Evolutionary conservation across 768 basidiomycete genomes (phyloP).

Genomic region (Naganishia vishniacii): DNA sequence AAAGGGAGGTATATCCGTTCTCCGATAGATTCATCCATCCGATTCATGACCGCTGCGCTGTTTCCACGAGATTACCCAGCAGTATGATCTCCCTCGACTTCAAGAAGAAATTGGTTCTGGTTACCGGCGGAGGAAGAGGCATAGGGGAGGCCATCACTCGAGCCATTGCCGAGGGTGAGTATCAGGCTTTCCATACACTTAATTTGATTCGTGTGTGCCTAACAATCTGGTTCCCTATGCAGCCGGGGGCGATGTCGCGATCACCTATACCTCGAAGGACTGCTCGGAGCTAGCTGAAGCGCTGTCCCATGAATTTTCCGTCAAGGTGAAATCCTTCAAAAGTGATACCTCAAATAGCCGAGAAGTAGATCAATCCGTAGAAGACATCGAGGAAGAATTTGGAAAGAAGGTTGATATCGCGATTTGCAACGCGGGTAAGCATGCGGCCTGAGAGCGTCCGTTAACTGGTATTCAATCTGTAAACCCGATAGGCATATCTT

Average conservation of each 20-base stretch:
- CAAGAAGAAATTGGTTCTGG: constrained; percentile 40
- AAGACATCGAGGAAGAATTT: constrained; percentile 34
- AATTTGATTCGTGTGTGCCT: no score
- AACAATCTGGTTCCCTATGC: no score
- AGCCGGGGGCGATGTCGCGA: constrained; percentile 43
- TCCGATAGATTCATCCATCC: no score
- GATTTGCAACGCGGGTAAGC: constrained; percentile 45
- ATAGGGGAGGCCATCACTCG: constrained; percentile 41
- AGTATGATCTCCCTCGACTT: constrained; percentile 36
- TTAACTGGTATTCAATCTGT: neutral
- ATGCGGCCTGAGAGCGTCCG: neutral
- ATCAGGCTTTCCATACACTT: neutral
- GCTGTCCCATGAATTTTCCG: constrained; percentile 34
- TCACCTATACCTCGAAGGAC: constrained; percentile 43
- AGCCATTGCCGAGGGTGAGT: constrained; percentile 39
- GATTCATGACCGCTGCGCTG: no score
- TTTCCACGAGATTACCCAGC: no score
- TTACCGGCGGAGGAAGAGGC: constrained; percentile 42
- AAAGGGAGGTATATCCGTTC: no score
- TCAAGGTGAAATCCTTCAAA: constrained; percentile 41
- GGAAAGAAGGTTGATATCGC: constrained; percentile 44
- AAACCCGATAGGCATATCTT: constrained; percentile 30
- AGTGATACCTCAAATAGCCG: constrained; percentile 38
- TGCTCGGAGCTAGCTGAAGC: constrained; percentile 31
- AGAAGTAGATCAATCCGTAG: constrained; percentile 36